Evolutionary conservation across 1,139 yeast genomes (phyloP).

Genomic region (Candida glucosophila): DNA sequence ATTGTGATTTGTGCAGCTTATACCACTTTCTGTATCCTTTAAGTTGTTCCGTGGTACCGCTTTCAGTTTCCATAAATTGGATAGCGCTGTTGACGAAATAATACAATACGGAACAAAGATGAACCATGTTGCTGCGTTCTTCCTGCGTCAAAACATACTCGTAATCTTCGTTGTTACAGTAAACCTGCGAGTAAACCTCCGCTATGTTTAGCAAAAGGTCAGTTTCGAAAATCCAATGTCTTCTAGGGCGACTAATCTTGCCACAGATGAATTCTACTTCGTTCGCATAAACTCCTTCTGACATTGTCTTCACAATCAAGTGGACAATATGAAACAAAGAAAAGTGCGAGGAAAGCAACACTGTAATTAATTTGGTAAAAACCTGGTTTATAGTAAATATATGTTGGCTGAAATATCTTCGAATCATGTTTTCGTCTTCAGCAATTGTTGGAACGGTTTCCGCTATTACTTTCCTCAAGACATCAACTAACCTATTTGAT

Average conservation of each 20-base stretch:
- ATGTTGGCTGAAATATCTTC: conserved; percentile 21
- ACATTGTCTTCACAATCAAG: conserved; percentile 27
- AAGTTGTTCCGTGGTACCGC: conserved; percentile 14
- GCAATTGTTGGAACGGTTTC: no score
- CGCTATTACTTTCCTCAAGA: conserved; percentile 11
- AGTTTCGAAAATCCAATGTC: conserved; percentile 36
- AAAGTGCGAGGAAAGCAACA: conserved; percentile 10
- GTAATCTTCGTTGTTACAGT: conserved; percentile 8
- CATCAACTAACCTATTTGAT: no score
- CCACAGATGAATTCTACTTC: conserved; percentile 28
- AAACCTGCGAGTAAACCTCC: conserved; percentile 19
- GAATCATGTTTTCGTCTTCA: no score
- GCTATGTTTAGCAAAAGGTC: conserved; percentile 24
- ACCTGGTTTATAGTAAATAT: conserved; percentile 26
- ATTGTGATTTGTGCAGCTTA: conserved; percentile 20
- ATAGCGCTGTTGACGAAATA: conserved; percentile 31
- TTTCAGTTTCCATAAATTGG: conserved; percentile 20
- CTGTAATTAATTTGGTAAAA: conserved; percentile 25
- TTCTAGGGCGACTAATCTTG: conserved; percentile 12
- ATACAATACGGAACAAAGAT: conserved; percentile 25
- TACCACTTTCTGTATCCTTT: conserved; percentile 30
- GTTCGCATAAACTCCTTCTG: conserved; percentile 35
- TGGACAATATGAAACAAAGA: conserved; percentile 18
- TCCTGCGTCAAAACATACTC: conserved; percentile 9
- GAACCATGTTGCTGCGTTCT: conserved; percentile 12